These are phyloP conservation scores for Pestalotiopsis sp. DNA, from an alignment of 2,329 filamentous ascomycete genomes.

Conservation along the genomic window DNA sequence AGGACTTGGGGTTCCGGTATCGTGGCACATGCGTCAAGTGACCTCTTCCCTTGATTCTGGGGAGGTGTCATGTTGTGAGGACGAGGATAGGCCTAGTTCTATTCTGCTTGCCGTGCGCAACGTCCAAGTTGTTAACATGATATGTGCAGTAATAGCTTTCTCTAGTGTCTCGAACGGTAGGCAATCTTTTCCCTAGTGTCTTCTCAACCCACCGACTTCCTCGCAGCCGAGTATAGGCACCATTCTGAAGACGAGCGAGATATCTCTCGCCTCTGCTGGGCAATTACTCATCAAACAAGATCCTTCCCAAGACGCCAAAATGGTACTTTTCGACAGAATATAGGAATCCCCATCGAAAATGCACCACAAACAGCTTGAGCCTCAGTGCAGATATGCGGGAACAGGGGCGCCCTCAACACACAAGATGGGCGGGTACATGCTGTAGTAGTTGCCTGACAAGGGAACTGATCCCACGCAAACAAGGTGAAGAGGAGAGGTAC, in stretches of 20 bases:
- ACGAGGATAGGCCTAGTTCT: not conserved
- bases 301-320: not conserved
- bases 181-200: not conserved
- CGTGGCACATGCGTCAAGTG: not conserved
- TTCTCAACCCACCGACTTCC: too few species aligned
- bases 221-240: too few species aligned
- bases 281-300: too few species aligned
- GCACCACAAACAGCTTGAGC: not conserved
- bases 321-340: conserved; percentile 5
- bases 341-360: not conserved
- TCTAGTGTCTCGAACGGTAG: not conserved
- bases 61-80: not conserved
- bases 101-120: not conserved
- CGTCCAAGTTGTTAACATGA: not conserved
- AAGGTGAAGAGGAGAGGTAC: too few species aligned
- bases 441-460: too few species aligned
- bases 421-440: too few species aligned
- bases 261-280: not conserved
- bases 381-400: not conserved
- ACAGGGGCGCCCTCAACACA: not conserved
- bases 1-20: not conserved
- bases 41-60: not conserved
- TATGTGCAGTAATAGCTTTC: not conserved
- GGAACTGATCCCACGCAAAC: too few species aligned
- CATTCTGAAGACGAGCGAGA: not conserved